A percentile compares a stretch with the other conserved stretches of the same genome.
These are phyloP conservation scores for Oryza coarctata DNA, from an alignment of 176 grass and related monocot species.

Conservation along the genomic window DNA sequence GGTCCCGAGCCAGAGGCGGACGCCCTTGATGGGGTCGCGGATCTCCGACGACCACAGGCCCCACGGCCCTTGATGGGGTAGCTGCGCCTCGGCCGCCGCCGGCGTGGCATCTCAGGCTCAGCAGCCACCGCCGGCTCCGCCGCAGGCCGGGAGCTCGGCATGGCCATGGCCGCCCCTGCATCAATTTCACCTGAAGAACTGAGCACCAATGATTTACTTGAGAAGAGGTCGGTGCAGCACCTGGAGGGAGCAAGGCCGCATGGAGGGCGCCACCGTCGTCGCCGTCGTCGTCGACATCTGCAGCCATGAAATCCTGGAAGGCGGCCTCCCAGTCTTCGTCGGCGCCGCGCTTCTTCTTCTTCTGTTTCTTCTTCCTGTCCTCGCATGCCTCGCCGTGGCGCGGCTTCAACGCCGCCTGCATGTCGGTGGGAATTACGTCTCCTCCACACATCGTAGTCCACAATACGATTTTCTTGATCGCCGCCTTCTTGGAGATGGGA, in stretches of 20 bases:
- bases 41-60: conserved; percentile 38
- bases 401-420: no score
- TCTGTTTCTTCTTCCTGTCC: neutral
- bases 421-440: no score
- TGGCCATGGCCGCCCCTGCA: no score
- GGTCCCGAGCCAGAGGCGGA: conserved; percentile 67
- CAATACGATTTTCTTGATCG: no score
- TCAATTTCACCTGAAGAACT: no score
- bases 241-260: no score
- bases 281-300: neutral
- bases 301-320: neutral
- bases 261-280: no score
- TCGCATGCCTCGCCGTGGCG: neutral
- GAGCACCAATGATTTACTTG: no score
- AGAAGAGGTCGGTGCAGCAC: neutral
- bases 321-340: conserved; percentile 18
- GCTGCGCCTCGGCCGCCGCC: neutral
- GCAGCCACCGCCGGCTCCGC: neutral
- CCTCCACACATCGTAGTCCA: no score
- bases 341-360: neutral
- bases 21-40: conserved; percentile 6
- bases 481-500: no score
- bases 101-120: neutral
- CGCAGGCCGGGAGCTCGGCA: no score
- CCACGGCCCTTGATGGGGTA: conserved; percentile 23